These are phyloP conservation scores for Pilatotrama ljubarskyi DNA, from an alignment of 768 basidiomycete species.

Conservation along the genomic window DNA sequence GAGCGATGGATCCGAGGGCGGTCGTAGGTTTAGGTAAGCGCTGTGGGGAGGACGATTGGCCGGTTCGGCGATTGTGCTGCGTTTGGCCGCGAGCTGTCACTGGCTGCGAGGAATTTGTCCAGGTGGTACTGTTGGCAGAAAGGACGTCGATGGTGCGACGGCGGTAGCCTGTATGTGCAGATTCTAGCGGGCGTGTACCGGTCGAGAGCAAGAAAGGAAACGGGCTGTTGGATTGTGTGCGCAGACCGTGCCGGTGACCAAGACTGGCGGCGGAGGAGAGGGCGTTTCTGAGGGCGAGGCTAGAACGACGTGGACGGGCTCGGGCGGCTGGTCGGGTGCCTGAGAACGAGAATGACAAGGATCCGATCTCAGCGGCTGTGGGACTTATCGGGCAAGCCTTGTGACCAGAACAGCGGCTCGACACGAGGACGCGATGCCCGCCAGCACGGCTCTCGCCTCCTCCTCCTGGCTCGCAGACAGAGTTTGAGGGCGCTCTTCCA, in stretches of 20 bases:
- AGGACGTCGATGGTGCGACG: not conserved
- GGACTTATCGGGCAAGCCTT: conserved; percentile 21
- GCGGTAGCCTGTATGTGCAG: not conserved
- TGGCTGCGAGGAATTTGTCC: not conserved
- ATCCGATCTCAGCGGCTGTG: conserved; percentile 29
- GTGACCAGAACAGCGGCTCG: conserved; percentile 14
- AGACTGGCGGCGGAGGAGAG: not conserved
- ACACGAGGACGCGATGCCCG: conserved; percentile 19
- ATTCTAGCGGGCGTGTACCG: not conserved
- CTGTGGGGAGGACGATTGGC: conserved; percentile 17
- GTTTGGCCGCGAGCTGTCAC: not conserved
- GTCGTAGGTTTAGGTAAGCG: conserved; percentile 29
- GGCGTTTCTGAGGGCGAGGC: not conserved
- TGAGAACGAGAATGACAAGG: conserved; percentile 21
- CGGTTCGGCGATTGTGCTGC: conserved; percentile 16
- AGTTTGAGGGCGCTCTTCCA: conserved; percentile 23
- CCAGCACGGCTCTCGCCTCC: not conserved
- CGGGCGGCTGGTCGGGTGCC: conserved; percentile 23
- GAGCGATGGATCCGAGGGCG: conserved; percentile 23
- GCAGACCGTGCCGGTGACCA: not conserved
- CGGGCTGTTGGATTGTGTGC: not conserved
- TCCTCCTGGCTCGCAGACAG: not conserved
- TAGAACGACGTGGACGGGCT: conserved; percentile 15
- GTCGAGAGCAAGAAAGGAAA: not conserved
- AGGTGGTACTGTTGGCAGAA: not conserved